A percentile compares a stretch with the other conserved stretches of the same genome.
These are phyloP conservation scores for Umbilicus rupestris DNA, from an alignment of 164 flowering plant genomes.

Conservation along the genomic window DNA sequence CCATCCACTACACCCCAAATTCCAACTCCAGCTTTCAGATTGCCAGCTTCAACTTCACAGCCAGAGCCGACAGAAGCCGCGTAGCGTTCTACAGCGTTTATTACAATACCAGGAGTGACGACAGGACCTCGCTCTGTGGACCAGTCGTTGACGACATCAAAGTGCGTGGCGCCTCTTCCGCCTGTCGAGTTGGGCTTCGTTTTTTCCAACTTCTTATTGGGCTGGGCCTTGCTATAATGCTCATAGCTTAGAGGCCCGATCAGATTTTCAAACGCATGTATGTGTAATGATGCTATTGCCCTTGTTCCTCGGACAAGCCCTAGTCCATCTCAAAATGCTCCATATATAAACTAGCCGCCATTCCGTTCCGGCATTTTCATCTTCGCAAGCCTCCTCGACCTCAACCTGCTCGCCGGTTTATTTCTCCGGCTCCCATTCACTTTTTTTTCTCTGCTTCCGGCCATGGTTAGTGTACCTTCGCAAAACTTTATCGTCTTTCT, in stretches of 20 bases:
- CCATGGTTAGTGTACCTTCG: too few relatives aligned
- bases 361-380: too few relatives aligned
- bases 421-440: too few relatives aligned
- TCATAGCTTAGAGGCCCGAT: not conserved
- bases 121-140: constrained; percentile 87
- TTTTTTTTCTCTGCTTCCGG: not conserved
- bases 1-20: constrained; percentile 53
- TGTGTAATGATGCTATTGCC: too few relatives aligned
- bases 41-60: constrained; percentile 62
- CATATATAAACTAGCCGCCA: too few relatives aligned
- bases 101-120: constrained; percentile 80
- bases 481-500: too few relatives aligned
- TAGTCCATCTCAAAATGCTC: too few relatives aligned
- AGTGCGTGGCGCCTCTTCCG: constrained; percentile 52
- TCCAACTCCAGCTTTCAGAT: constrained; percentile 51
- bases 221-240: constrained; percentile 15
- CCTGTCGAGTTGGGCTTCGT: constrained; percentile 22
- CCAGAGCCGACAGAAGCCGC: constrained; percentile 84
- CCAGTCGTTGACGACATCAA: constrained; percentile 91
- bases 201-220: constrained; percentile 21
- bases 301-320: too few relatives aligned
- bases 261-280: too few relatives aligned
- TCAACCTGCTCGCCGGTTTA: too few relatives aligned
- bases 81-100: constrained; percentile 89
- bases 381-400: too few relatives aligned